phyloP scores from a whole-genome alignment of 805 yeast genomes.

The Candida germanica region DNA sequence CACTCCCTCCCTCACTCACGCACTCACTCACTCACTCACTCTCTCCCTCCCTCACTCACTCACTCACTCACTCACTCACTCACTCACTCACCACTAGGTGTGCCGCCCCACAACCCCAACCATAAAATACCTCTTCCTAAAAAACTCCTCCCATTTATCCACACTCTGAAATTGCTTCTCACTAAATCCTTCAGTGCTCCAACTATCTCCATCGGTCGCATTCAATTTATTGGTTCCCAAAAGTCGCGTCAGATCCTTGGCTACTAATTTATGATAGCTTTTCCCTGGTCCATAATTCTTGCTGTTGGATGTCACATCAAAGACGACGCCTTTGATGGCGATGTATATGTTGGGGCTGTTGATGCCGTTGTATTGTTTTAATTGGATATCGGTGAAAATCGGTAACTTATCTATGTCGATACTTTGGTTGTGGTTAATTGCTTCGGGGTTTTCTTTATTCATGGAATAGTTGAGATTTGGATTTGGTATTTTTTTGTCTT shows the following conservation, averaged over 20 bases:
- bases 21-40: no score
- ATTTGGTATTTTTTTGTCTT: no score
- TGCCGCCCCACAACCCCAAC: slow-evolving; percentile 38
- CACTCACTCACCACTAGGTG: no score
- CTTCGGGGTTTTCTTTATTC: slow-evolving; percentile 11
- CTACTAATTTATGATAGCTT: slow-evolving; percentile 69
- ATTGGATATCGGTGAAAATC: slow-evolving; percentile 30
- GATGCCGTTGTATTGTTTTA: slow-evolving; percentile 31
- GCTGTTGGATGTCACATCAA: slow-evolving; percentile 68
- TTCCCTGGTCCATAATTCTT: slow-evolving; percentile 76
- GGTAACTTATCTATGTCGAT: slow-evolving; percentile 32
- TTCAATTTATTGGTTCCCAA: slow-evolving; percentile 57
- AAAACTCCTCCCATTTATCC: slow-evolving; percentile 74
- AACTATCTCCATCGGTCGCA: slow-evolving; percentile 23
- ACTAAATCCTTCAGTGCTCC: slow-evolving; percentile 51
- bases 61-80: no score
- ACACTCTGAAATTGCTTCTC: slow-evolving; percentile 59
- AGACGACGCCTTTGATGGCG: slow-evolving; percentile 71
- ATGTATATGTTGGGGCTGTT: slow-evolving; percentile 51
- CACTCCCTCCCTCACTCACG: no score
- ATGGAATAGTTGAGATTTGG: slow-evolving; percentile 14
- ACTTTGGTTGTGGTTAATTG: slow-evolving; percentile 26
- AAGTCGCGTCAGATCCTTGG: slow-evolving; percentile 75
- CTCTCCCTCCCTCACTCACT: no score
- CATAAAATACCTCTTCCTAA: slow-evolving; percentile 41